Base-by-base conservation (phyloP, 176 grass and related monocot species). In the Poa annua region DNA sequence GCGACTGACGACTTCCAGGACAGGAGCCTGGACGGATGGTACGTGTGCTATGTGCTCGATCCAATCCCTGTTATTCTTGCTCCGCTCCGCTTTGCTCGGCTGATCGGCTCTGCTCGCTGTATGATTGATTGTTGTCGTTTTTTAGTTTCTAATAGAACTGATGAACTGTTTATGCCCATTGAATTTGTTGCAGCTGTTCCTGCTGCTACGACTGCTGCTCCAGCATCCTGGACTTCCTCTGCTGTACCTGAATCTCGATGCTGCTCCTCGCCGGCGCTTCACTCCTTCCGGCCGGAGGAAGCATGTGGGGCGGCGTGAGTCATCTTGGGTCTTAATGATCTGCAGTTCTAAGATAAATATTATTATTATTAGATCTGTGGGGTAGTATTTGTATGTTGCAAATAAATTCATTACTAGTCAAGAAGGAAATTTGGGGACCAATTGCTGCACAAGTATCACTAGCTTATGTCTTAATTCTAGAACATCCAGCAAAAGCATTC, bases 161-260 rank as follows among this genome's bases (percentile, higher is more conserved):
- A 33, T 7, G 25, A 16, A 32, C 17, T 32, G 3, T 6, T 19
- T 16, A 1, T 34, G 35, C 44, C 5, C 14, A 12, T 2, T 4
- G 59, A 11, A 29, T 1, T 38, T 12, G 79, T 17, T 90, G 69
- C 85, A 95, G 92, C 21, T 95, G 92, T 24, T 89, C 90, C 42
- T 92, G 92, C 80, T 95, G 74, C 74, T 92, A 83, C 16, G 92
- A 95, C 3, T 90, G 92, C 87, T 92, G 84, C 71, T 85, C 88
- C 73, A 84, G 64, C 76, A 88, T 92, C 76, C 83, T 91, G 0
- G 87, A 92, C 57, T 95, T 85, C 85, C 59, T 95, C 6, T 95
- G 92, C 82, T 95, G 92, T 38, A 71, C 81, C 33, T 92, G 70
- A 64, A 33, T 33, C 87, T 13, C 87, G 85, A 32, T 71, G 68